Base-by-base conservation (phyloP, 176 grass and related monocot species). In the Metroxylon sagu region DNA sequence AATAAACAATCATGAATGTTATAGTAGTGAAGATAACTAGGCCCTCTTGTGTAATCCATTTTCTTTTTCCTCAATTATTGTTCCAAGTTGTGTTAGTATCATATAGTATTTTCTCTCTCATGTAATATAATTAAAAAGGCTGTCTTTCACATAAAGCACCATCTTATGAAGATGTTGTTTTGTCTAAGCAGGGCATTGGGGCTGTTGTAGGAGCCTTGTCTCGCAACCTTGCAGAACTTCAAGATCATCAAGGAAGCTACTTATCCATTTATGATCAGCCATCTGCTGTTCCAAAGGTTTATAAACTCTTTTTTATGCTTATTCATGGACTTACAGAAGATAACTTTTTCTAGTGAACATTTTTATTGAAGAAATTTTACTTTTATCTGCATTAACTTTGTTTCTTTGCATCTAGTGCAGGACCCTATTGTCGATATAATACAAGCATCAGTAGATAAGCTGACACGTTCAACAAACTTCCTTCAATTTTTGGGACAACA, bases 191-290 rank as follows among this genome's bases (percentile, higher is more conserved):
- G 65, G 65, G 65, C 54, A 25, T 56, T 35, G 52, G 50, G 15
- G 65, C 65, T 68, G 65, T 68, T 56, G 65, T 68, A 39, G 65
- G 65, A 39, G 65, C 65, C 14, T 67, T 67, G 28, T 67, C 65
- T 23, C 65, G 52, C 17, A 68, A 68, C 55, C 65, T 68, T 16
- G 26, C 28, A 39, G 65, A 68, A 21, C 17, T 68, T 21, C 52
- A 68, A 68, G 52, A 68, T 5, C 65, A 23, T 56, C 65, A 68
- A 55, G 65, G 65, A 68, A 68, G 65, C 52, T 68, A 68, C 14
- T 19, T 56, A 43, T 68, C 65, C 17, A 54, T 68, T 39, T 68
- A 68, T 55, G 65, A 68, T 54, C 65, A 68, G 52, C 65, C 65
- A 4, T 43, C 65, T 19, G 25, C 27, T 31, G 65, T 29, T 43